These are phyloP conservation scores for Saposhnikovia divaricata DNA, from an alignment of 129 eudicot genomes.

Conservation along the genomic window DNA sequence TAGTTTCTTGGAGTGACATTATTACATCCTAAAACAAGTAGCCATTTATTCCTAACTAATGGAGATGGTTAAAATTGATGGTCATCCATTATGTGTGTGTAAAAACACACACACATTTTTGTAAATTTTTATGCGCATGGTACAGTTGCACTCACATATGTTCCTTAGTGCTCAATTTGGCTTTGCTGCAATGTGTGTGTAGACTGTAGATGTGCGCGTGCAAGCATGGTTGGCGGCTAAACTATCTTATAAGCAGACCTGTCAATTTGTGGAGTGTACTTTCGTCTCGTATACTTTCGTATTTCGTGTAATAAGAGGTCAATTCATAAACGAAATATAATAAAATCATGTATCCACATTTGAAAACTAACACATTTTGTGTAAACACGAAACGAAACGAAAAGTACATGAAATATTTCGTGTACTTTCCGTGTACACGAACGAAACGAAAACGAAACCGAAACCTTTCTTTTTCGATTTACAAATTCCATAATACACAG, in stretches of 20 bases:
- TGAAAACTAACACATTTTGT: no score
- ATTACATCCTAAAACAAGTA: not conserved
- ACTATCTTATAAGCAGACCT: constrained; percentile 9
- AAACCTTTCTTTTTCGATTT: no score
- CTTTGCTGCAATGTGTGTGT: not conserved
- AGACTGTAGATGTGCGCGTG: constrained; percentile 29
- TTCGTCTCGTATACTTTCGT: no score
- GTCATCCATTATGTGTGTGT: constrained; percentile 15
- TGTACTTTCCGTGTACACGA: no score
- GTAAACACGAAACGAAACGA: no score
- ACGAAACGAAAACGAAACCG: no score
- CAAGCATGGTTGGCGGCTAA: constrained; percentile 52
- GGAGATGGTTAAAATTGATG: constrained; percentile 15
- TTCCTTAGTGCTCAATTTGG: constrained; percentile 11
- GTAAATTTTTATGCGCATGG: constrained; percentile 30
- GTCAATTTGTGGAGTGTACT: no score
- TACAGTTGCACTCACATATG: constrained; percentile 40
- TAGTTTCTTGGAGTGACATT: constrained; percentile 3
- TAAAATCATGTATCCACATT: no score
- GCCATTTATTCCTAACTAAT: not conserved
- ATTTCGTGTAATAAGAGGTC: no score
- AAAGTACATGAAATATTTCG: no score
- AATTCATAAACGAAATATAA: no score
- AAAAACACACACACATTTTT: not conserved
- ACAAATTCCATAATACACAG: no score